Percentiles rank a stretch among this genome's conserved stretches.
These are phyloP conservation scores for Heritiera littoralis DNA, from an alignment of 345 rosid species.

Conservation along the genomic window DNA sequence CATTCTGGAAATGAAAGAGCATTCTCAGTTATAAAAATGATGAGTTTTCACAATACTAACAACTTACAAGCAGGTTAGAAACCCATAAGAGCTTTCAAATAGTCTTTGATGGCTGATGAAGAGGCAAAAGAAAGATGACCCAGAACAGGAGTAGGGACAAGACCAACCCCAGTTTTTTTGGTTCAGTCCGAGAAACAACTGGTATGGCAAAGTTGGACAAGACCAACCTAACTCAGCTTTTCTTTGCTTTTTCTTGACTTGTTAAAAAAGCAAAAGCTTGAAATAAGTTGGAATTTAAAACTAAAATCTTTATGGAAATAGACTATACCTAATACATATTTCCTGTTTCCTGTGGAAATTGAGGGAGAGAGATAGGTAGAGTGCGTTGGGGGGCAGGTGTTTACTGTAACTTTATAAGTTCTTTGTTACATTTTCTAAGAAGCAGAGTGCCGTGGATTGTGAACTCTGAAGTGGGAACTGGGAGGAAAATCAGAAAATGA, in stretches of 20 bases:
- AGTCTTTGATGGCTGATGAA: constrained; percentile 1
- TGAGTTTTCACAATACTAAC: background rate
- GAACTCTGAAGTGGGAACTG: background rate
- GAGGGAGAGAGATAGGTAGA: background rate
- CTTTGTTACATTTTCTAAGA: background rate
- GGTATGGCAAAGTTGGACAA: background rate
- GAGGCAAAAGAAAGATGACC: background rate
- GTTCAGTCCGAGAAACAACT: background rate
- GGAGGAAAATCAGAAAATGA: background rate
- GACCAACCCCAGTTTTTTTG: background rate
- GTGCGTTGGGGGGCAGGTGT: background rate
- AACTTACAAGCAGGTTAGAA: constrained; percentile 12
- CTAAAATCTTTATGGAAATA: background rate
- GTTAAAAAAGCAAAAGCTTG: background rate
- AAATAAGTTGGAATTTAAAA: background rate
- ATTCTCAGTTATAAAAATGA: background rate
- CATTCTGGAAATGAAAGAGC: background rate
- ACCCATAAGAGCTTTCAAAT: constrained; percentile 3
- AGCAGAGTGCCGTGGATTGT: background rate
- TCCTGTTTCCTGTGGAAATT: background rate
- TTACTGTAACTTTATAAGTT: background rate
- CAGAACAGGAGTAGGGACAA: background rate
- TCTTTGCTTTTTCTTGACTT: background rate
- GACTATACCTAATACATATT: background rate
- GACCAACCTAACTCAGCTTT: background rate